Evolutionary conservation across 768 basidiomycete genomes (phyloP), one percentile per base, ranked within the genome.

Genomic region (Gelatoporia subvermispora): DNA sequence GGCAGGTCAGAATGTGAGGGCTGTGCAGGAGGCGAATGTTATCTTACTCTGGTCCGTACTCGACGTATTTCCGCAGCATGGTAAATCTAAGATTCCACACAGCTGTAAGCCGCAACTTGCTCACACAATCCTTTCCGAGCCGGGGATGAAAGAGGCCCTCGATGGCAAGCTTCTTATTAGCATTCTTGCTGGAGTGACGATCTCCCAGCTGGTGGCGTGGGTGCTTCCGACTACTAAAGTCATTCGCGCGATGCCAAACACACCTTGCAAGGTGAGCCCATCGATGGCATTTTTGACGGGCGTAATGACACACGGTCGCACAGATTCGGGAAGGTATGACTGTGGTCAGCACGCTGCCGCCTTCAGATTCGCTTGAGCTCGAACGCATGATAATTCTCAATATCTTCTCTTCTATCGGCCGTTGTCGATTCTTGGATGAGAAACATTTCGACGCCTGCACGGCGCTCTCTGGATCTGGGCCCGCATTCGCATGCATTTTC

Each of bases 261-360:
- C 95, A 2, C 93, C 96, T 17, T 92, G 89, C 72, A 90, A 90
- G 67, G 95, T 93, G 28, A n/a, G 16, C 24, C 43, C n/a, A 21
- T 7, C n/a, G n/a, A 9, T 42, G 23, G 50, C 35, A 52, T 43
- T 16, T 50, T 9, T 2, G 22, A 11, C 28, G 9, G 17, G 23
- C 3, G 41, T 7, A 16, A 44, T 17, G 23, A 25, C n/a, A 4
- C 7, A 17, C 25, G 13, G 10, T 37, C 44, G 16, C 40, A 41
- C 53, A 99, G 96, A 98, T 99, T 63, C 86, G 96, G 18, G 95
- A 98, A 71, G 96, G 96, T 50, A 98, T 99, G 96, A 97, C 94
- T 1, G 85, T 96, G 35, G 78, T 98, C 47, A 88, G 89, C 31
- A 84, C 78, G 13, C 74, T 95, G 35, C 79, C 81, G 4, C 58